Percentiles rank a stretch among this genome's conserved stretches.
Conservation (phyloP, 2,329 filamentous ascomycete species). For the Onygena corvina region DNA sequence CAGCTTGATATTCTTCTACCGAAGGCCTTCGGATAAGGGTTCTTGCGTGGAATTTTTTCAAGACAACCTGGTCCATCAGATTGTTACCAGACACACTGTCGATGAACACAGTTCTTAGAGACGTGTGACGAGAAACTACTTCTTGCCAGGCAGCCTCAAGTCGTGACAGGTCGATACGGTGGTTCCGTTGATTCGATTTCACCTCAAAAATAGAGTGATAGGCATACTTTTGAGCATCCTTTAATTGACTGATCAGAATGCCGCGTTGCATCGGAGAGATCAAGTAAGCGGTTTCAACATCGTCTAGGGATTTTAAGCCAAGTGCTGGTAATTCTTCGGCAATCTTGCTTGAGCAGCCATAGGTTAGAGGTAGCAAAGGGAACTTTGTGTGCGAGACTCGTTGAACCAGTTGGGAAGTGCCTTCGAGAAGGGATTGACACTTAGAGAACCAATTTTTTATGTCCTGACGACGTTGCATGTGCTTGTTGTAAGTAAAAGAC, state of each 20-base stretch:
- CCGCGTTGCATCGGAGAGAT: slow-evolving; percentile 30
- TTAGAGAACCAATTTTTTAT: slow-evolving; percentile 12
- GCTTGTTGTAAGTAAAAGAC: slow-evolving; percentile 12
- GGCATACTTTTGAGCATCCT: slow-evolving; percentile 27
- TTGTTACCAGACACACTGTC: slow-evolving; percentile 26
- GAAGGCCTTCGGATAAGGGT: slow-evolving; percentile 24
- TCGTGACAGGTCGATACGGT: slow-evolving; percentile 19
- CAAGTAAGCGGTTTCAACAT: slow-evolving; percentile 28
- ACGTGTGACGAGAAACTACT: slow-evolving; percentile 25
- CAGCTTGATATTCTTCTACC: slow-evolving; percentile 19
- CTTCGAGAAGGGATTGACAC: slow-evolving; percentile 9
- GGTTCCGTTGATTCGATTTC: slow-evolving; percentile 15
- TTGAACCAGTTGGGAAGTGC: not conserved
- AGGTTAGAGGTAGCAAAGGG: slow-evolving; percentile 12
- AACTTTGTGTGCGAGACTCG: slow-evolving; percentile 1
- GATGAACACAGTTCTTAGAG: slow-evolving; percentile 27
- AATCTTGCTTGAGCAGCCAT: slow-evolving; percentile 10
- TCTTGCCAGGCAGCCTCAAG: slow-evolving; percentile 26
- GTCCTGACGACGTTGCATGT: slow-evolving; percentile 9
- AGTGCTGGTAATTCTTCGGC: slow-evolving; percentile 9
- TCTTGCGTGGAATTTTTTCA: slow-evolving; percentile 20
- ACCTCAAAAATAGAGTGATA: slow-evolving; percentile 29
- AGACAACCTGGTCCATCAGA: slow-evolving; percentile 29
- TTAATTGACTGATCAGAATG: slow-evolving; percentile 28
- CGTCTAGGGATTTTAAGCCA: slow-evolving; percentile 10